Percentiles rank a stretch among this genome's conserved stretches.
Conservation (phyloP, 345 rosid genomes). For the Eucalyptus pauciflora region DNA sequence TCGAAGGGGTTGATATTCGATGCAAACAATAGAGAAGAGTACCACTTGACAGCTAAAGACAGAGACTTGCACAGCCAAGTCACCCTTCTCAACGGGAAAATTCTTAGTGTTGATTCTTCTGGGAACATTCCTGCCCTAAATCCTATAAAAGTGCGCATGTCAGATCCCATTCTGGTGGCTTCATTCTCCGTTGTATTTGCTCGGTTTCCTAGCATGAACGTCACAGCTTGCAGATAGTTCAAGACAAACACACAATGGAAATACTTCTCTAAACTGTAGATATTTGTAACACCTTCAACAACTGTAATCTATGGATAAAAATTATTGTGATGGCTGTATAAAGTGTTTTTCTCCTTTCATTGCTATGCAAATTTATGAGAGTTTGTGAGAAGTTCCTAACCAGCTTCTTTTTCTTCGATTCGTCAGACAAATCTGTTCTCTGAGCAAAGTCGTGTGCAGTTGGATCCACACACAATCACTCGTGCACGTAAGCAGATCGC, state of each 20-base stretch:
- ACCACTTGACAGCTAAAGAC: conserved; percentile 33
- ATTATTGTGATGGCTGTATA: background rate
- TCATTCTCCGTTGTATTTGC: conserved; percentile 34
- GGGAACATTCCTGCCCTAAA: conserved; percentile 25
- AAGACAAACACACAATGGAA: background rate
- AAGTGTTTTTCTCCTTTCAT: background rate
- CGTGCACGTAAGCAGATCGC: background rate
- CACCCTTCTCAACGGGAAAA: conserved; percentile 24
- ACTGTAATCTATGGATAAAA: background rate
- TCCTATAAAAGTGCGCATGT: conserved; percentile 4
- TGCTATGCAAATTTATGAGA: background rate
- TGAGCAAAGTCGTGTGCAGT: background rate
- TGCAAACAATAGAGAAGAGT: conserved; percentile 14
- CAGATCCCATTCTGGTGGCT: conserved; percentile 18
- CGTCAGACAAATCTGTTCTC: background rate
- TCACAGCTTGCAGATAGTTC: conserved; percentile 23
- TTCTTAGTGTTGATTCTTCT: conserved; percentile 10
- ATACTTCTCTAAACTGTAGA: background rate
- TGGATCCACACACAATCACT: background rate
- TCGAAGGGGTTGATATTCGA: conserved; percentile 1
- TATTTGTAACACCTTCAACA: background rate
- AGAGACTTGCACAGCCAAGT: conserved; percentile 27
- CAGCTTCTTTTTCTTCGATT: background rate
- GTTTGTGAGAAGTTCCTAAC: background rate
- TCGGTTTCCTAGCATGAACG: conserved; percentile 6